Conservation (phyloP, 768 basidiomycete genomes). For the Auricularia auricula-judae region DNA sequence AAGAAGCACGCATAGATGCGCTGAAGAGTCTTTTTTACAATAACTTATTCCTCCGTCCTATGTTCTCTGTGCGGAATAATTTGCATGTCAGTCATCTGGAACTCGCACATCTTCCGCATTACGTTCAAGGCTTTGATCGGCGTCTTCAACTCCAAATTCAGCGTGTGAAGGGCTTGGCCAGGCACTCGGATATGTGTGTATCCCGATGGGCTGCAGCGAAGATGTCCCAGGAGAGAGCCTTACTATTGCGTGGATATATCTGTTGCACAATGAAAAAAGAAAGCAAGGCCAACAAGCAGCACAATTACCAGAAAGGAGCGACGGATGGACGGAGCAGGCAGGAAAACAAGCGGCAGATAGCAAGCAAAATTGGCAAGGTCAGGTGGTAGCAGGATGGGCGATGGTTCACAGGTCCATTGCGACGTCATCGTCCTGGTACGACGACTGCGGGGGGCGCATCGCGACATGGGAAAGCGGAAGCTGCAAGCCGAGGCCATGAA, state of each 20-base stretch:
- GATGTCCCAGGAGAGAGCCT: background rate
- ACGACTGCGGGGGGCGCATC: too few species aligned
- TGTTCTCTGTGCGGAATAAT: background rate
- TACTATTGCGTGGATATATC: background rate
- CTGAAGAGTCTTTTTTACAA: conserved; percentile 69
- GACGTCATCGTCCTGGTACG: conserved; percentile 20
- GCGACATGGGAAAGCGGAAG: background rate
- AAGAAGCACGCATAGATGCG: conserved; percentile 46
- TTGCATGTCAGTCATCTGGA: background rate
- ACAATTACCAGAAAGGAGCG: background rate
- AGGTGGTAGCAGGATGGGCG: background rate
- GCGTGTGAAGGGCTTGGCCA: too few species aligned
- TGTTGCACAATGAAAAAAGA: conserved; percentile 2
- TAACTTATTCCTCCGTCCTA: conserved; percentile 22
- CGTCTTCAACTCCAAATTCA: too few species aligned
- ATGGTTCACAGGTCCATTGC: conserved; percentile 21
- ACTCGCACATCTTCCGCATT: too few species aligned
- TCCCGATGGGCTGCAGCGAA: too few species aligned
- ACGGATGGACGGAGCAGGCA: background rate
- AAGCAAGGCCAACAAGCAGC: background rate
- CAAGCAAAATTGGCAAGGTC: too few species aligned
- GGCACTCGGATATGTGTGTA: too few species aligned
- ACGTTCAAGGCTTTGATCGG: too few species aligned
- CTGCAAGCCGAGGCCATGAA: background rate
- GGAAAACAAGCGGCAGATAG: too few species aligned